Conservation (phyloP, 2,329 filamentous ascomycete species). For the Orbilia ellipsospora region DNA sequence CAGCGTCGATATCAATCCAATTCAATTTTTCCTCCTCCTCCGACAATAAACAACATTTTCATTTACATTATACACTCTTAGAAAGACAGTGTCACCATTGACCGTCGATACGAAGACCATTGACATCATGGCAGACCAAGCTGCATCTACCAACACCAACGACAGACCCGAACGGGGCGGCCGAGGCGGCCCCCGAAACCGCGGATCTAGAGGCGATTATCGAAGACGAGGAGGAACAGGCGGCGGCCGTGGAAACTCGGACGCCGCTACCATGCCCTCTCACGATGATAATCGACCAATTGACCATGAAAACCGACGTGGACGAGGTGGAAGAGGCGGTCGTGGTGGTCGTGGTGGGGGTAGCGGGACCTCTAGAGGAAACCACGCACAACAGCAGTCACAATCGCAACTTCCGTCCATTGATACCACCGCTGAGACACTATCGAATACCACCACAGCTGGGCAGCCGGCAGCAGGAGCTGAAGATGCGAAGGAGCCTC, state of each 20-base stretch:
- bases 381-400: slow-evolving; percentile 14
- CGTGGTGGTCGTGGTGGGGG: slow-evolving; percentile 26
- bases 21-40: neutral
- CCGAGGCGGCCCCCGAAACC: slow-evolving; percentile 63
- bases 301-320: slow-evolving; percentile 33
- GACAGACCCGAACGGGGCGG: slow-evolving; percentile 63
- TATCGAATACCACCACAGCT: slow-evolving; percentile 4
- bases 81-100: neutral
- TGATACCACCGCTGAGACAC: slow-evolving; percentile 12
- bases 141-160: slow-evolving; percentile 47
- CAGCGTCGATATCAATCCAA: neutral
- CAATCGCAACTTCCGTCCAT: slow-evolving; percentile 8
- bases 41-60: neutral
- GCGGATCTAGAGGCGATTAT: slow-evolving; percentile 61
- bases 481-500: slow-evolving; percentile 54
- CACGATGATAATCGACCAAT: slow-evolving; percentile 18
- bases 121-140: slow-evolving; percentile 48
- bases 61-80: neutral
- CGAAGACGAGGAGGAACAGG: slow-evolving; percentile 59
- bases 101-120: slow-evolving; percentile 1
- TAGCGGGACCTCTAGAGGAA: slow-evolving; percentile 25
- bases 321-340: slow-evolving; percentile 48
- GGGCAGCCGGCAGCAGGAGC: slow-evolving; percentile 29
- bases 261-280: neutral
- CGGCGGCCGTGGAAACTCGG: slow-evolving; percentile 59